These are phyloP conservation scores for Beauveria varroae DNA, from an alignment of 2,329 filamentous ascomycete species.

Conservation along the genomic window DNA sequence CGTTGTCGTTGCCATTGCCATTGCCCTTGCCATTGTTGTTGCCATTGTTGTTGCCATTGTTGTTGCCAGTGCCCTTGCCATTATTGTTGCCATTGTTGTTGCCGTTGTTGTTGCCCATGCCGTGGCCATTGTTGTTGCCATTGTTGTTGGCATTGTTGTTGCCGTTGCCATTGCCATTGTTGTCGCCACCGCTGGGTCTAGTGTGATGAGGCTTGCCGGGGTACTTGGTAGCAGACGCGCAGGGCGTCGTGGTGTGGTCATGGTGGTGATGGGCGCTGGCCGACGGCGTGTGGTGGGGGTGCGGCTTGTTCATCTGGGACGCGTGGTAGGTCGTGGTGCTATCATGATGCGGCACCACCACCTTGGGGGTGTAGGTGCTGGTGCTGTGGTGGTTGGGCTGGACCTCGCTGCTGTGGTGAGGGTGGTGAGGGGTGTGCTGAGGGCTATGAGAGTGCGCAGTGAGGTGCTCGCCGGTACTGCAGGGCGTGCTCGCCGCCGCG, in stretches of 20 bases:
- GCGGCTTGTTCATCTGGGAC: not conserved
- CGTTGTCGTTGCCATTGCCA: not conserved
- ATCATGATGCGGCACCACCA: no score
- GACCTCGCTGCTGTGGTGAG: not conserved
- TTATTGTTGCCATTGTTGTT: not conserved
- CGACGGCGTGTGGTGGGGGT: not conserved
- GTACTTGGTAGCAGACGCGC: not conserved
- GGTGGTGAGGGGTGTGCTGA: not conserved
- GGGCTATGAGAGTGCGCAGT: not conserved
- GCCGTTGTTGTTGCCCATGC: not conserved
- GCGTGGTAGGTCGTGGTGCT: no score
- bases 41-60: not conserved
- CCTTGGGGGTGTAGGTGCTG: not conserved
- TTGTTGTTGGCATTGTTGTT: no score
- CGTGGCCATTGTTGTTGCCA: no score
- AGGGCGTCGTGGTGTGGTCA: not conserved
- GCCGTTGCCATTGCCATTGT: no score
- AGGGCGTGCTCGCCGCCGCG: not conserved
- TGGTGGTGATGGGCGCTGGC: not conserved
- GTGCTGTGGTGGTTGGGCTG: no score
- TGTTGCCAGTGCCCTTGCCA: not conserved
- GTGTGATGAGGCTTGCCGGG: not conserved
- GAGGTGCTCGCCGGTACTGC: not conserved
- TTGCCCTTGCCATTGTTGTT: not conserved
- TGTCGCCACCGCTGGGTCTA: not conserved